Conservation (phyloP, 371 early-diverging fungal species). For the Mortierella sp. region DNA sequence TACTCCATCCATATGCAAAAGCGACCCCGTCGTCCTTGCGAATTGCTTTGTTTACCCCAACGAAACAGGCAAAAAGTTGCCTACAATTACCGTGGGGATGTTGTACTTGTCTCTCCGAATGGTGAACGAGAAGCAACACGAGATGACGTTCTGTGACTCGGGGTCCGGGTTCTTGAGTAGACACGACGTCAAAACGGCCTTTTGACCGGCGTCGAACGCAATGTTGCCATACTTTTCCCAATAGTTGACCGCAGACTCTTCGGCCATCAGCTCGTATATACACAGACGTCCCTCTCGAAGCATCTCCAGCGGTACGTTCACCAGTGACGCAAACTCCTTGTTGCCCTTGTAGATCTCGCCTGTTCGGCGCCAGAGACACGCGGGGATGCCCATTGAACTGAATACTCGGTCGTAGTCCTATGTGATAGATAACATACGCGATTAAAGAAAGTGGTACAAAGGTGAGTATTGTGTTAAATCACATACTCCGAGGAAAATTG, state of each 20-base stretch:
- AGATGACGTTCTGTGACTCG: conserved; percentile 70
- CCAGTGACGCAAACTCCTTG: conserved; percentile 91
- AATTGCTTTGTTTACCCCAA: conserved; percentile 22
- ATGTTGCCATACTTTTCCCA: conserved; percentile 97
- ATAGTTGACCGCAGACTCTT: conserved; percentile 91
- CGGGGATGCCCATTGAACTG: conserved; percentile 94
- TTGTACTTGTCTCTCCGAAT: conserved; percentile 93
- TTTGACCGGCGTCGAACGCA: conserved; percentile 95
- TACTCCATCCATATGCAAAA: background rate
- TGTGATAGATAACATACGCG: background rate
- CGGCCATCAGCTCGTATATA: conserved; percentile 95
- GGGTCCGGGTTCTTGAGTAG: conserved; percentile 74
- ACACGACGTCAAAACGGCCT: conserved; percentile 94
- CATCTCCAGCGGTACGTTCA: conserved; percentile 85
- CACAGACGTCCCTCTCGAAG: conserved; percentile 83
- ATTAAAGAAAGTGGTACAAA: background rate
- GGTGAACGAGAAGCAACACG: conserved; percentile 94
- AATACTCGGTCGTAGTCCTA: conserved; percentile 95
- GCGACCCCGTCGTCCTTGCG: background rate
- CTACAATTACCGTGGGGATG: conserved; percentile 86
- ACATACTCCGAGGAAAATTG: background rate
- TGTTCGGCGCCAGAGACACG: conserved; percentile 94
- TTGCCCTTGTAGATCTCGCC: conserved; percentile 97
- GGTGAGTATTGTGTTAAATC: background rate
- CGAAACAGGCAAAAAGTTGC: conserved; percentile 84